A percentile compares a stretch with the other conserved stretches of the same genome.
These are phyloP conservation scores for Coemansia sp. DNA, from an alignment of 192 early-diverging fungal genomes.

Conservation along the genomic window DNA sequence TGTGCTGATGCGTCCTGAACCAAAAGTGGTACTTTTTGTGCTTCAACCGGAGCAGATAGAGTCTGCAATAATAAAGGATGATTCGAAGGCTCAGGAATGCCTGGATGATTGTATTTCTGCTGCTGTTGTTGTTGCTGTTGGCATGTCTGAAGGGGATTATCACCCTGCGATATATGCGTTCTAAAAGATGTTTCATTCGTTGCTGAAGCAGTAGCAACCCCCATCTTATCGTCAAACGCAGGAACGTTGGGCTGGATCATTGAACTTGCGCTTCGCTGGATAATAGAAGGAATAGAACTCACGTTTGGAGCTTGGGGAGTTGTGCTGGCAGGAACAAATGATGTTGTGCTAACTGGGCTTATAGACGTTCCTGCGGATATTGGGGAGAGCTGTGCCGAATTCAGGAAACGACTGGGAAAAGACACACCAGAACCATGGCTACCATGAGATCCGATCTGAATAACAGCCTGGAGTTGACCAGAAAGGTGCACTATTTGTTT, in stretches of 20 bases:
- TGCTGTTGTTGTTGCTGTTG: constrained; percentile 20
- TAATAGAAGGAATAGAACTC: background rate
- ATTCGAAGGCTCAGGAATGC: background rate
- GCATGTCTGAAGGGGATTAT: background rate
- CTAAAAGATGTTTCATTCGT: background rate
- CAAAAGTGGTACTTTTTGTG: background rate
- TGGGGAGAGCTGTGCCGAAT: background rate
- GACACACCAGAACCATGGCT: background rate
- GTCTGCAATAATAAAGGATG: background rate
- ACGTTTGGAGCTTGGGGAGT: background rate
- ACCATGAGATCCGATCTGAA: background rate
- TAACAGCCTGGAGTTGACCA: constrained; percentile 12
- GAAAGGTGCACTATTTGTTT: constrained; percentile 1
- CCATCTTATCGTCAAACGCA: background rate
- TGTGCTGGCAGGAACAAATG: background rate
- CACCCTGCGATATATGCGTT: background rate
- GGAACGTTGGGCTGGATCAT: background rate
- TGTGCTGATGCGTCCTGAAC: background rate
- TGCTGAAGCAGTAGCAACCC: background rate
- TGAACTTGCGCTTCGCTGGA: background rate
- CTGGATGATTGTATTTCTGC: background rate
- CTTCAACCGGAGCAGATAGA: background rate
- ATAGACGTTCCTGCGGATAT: background rate
- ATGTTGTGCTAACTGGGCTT: background rate
- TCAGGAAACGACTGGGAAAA: background rate